A percentile compares a stretch with the other conserved stretches of the same genome.
phyloP scores from a whole-genome alignment of 1,139 yeast species.

The Pneumocystis canis region DNA sequence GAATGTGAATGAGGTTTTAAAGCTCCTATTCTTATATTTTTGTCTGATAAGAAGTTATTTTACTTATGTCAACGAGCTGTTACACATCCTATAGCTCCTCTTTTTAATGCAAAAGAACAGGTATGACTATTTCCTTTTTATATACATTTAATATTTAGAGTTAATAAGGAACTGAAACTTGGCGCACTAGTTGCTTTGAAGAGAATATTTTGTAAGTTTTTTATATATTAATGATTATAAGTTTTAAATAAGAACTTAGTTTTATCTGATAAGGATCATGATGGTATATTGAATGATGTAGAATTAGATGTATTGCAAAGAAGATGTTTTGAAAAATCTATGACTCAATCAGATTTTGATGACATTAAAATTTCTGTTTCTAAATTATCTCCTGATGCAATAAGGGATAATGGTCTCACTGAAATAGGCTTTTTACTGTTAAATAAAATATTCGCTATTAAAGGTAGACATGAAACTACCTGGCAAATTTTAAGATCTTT shows the following conservation, averaged over 20 bases:
- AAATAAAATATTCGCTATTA: constrained; percentile 70
- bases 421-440: constrained; percentile 61
- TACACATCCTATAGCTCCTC: constrained; percentile 83
- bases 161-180: constrained; percentile 51
- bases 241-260: constrained; percentile 18
- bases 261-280: constrained; percentile 78
- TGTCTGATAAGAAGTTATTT: constrained; percentile 34
- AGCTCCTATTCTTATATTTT: constrained; percentile 21
- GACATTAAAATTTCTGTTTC: constrained; percentile 32
- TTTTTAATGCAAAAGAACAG: constrained; percentile 84
- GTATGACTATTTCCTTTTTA: neutral
- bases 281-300: constrained; percentile 55
- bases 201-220: constrained; percentile 44
- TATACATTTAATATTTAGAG: neutral
- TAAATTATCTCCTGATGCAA: constrained; percentile 11
- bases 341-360: constrained; percentile 39
- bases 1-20: constrained; percentile 49
- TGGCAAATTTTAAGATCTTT: constrained; percentile 87
- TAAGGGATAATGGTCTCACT: constrained; percentile 39
- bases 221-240: neutral
- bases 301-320: constrained; percentile 58
- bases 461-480: constrained; percentile 87
- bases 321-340: constrained; percentile 53
- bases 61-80: constrained; percentile 86
- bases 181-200: constrained; percentile 60